Evolutionary conservation across 2,329 filamentous ascomycete genomes (phyloP).

Genomic region (Fusarium verticillioides): DNA sequence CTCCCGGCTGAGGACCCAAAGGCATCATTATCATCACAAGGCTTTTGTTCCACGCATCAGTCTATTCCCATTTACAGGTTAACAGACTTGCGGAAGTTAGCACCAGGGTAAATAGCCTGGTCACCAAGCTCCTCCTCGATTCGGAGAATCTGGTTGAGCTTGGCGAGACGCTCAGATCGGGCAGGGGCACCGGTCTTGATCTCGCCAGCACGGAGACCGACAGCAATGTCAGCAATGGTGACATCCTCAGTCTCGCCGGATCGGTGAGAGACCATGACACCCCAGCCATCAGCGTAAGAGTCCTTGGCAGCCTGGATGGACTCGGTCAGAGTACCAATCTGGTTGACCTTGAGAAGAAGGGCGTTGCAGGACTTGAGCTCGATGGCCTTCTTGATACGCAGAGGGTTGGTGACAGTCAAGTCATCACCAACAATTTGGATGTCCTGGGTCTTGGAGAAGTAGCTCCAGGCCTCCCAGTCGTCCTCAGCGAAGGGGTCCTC

Average conservation of each 20-base stretch:
- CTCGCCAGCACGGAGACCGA: constrained; percentile 95
- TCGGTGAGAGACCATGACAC: constrained; percentile 99
- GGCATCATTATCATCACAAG: constrained; percentile 41
- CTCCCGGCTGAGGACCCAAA: constrained; percentile 37
- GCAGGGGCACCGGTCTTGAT: constrained; percentile 99
- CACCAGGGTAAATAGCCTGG: constrained; percentile 90
- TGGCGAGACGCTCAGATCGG: constrained; percentile 97
- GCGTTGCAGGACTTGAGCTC: constrained; percentile 99
- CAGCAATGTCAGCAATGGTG: constrained; percentile 97
- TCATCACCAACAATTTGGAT: constrained; percentile 99
- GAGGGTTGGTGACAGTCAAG: constrained; percentile 98
- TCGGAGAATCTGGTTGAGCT: constrained; percentile 99
- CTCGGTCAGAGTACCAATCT: constrained; percentile 98
- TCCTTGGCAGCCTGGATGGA: constrained; percentile 99
- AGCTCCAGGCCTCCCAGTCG: constrained; percentile 99
- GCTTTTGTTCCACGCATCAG: constrained; percentile 24
- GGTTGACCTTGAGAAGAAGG: constrained; percentile 99
- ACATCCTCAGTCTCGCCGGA: constrained; percentile 99
- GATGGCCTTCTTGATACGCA: constrained; percentile 99
- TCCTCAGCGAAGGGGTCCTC: constrained; percentile 99
- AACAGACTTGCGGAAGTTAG: constrained; percentile 90
- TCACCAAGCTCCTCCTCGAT: constrained; percentile 99
- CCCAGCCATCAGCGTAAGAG: constrained; percentile 94
- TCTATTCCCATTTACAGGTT: constrained; percentile 73
- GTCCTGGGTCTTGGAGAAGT: constrained; percentile 99